Evolutionary conservation across 116 monocot species (phyloP).

Genomic region (Trichopus zeylanicus): DNA sequence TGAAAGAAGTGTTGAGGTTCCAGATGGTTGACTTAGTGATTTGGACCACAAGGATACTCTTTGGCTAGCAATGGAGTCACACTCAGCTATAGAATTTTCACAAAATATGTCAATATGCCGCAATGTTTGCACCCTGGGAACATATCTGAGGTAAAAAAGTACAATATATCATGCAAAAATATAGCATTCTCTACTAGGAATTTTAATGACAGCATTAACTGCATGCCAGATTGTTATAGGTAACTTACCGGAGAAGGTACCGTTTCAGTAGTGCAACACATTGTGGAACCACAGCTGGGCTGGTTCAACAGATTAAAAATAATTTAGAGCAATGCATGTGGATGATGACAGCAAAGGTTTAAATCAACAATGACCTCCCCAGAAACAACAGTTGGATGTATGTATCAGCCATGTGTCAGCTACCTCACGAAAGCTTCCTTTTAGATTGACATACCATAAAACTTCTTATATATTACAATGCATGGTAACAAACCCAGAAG

Average conservation of each 20-base stretch:
- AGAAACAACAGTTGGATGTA: no score
- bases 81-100: conserved; percentile 57
- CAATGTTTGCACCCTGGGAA: conserved; percentile 72
- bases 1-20: conserved; percentile 22
- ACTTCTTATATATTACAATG: neutral
- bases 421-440: neutral
- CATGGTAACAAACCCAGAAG: neutral
- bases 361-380: neutral
- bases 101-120: conserved; percentile 87
- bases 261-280: conserved; percentile 78
- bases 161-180: neutral
- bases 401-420: neutral
- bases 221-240: neutral
- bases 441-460: neutral
- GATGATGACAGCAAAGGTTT: neutral
- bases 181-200: neutral
- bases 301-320: conserved; percentile 33
- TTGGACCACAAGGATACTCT: conserved; percentile 32
- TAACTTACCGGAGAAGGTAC: conserved; percentile 81
- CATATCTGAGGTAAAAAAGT: conserved; percentile 68
- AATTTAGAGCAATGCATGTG: conserved; percentile 11
- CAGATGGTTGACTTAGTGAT: conserved; percentile 25
- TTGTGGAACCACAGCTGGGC: conserved; percentile 87
- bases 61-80: conserved; percentile 37
- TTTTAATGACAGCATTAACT: conserved; percentile 1